Evolutionary conservation across 2,329 filamentous ascomycete genomes (phyloP), one percentile per base, ranked within the genome.

Genomic region (Penicillium sp.): DNA sequence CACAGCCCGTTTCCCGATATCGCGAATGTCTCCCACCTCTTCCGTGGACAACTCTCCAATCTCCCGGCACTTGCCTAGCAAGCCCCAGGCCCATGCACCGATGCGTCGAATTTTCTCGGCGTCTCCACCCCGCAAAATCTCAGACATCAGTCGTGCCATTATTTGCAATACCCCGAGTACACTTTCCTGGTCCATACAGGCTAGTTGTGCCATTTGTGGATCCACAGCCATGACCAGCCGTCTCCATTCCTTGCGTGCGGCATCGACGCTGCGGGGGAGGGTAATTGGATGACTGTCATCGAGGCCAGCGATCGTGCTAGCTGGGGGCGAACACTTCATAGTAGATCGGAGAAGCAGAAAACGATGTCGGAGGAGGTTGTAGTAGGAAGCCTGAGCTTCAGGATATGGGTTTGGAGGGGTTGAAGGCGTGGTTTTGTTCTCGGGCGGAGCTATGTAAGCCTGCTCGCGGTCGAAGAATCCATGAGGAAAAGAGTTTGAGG

Each of bases 31-130:
- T 5, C 86, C 87, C 29, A 96, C 84, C 67, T 94, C 89, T 42
- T 85, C 83, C 59, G 90, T 88, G 57, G 85, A 84, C 70, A 97
- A 77, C 70, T 89, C 86, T 1, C 91, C 91, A 9, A 85, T 77
- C 33, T 90, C 89, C 0, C 89, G 87, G 55, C 93, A 81, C 54
- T 86, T 83, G 2, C 89, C 90, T 43, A 97, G 78, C 54, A 96
- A 73, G 0, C 88, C 86, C 92, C 92, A 97, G 4, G 90, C 78
- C 93, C 93, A 97, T 15, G 85, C 82, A 56, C 90, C 92, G 4
- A 89, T 85, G 46, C 86, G 82, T 64, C 84, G 82, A 25, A 84
- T 79, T 27, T 91, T 77, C 27, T 81, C 79, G 22, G 79, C 74
- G n/a, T 82, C 83, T 48, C 81, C 82, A 44, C 81, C 82, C 51